Percentiles rank a stretch among this genome's conserved stretches.
Evolutionary conservation across 2,329 filamentous ascomycete genomes (phyloP).

Genomic region (Pseudocercospora musae): DNA sequence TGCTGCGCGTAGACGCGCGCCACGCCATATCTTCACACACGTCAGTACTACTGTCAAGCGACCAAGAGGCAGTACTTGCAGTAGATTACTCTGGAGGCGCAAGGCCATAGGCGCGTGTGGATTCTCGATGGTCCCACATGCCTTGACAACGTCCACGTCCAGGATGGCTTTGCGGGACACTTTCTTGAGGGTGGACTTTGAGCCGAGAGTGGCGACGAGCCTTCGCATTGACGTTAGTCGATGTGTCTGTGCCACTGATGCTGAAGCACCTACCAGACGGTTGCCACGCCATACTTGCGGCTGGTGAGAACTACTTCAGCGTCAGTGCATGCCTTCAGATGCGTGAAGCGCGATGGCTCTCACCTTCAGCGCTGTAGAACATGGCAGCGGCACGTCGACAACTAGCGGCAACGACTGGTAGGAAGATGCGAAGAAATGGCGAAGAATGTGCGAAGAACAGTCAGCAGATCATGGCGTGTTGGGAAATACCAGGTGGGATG

Average conservation of each 20-base stretch:
- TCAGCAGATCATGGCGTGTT: background rate
- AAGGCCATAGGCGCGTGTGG: conserved; percentile 85
- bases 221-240: conserved; percentile 48
- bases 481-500: background rate
- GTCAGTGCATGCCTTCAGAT: conserved; percentile 11
- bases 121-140: conserved; percentile 79
- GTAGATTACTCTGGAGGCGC: conserved; percentile 81
- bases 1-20: conserved; percentile 84
- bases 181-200: conserved; percentile 66
- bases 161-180: conserved; percentile 83
- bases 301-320: conserved; percentile 67
- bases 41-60: conserved; percentile 6
- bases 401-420: background rate
- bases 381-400: conserved; percentile 48
- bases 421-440: background rate
- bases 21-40: conserved; percentile 62
- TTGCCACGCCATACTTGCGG: conserved; percentile 86
- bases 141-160: conserved; percentile 79
- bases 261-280: conserved; percentile 70
- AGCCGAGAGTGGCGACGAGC: conserved; percentile 85
- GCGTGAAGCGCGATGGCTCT: conserved; percentile 30
- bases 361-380: conserved; percentile 97
- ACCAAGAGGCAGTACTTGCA: conserved; percentile 50
- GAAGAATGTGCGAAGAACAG: background rate
- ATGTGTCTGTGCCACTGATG: background rate